phyloP scores from a whole-genome alignment of 176 grass and related monocot genomes.

The Musa beccarii region DNA sequence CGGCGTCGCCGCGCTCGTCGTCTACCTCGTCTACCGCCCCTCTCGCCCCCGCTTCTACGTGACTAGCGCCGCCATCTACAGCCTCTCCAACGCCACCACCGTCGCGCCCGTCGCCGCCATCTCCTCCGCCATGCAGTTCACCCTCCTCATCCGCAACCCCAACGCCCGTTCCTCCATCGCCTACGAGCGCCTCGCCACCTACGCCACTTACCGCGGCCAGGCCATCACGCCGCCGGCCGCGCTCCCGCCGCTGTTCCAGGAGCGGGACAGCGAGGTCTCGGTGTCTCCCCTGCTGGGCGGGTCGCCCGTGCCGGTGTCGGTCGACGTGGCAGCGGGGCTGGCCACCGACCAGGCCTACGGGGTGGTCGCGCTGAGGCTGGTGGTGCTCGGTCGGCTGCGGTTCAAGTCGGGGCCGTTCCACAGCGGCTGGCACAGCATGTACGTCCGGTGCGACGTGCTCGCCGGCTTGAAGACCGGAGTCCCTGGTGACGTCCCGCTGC shows the following conservation, averaged over 20 bases:
- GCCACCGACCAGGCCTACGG: slow-evolving; percentile 42
- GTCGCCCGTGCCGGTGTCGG: slow-evolving; percentile 40
- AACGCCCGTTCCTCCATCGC: slow-evolving; percentile 35
- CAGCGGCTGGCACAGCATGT: slow-evolving; percentile 42
- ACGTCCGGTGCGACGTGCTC: slow-evolving; percentile 72
- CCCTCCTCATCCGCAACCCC: slow-evolving; percentile 62
- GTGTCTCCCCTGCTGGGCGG: slow-evolving; percentile 33
- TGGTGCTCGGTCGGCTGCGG: slow-evolving; percentile 57
- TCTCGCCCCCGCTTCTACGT: slow-evolving; percentile 27
- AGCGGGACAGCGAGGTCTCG: slow-evolving; percentile 32
- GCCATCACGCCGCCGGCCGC: slow-evolving; percentile 38
- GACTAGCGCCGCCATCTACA: neutral
- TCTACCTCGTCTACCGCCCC: slow-evolving; percentile 40
- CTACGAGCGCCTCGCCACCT: slow-evolving; percentile 58
- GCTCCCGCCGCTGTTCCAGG: slow-evolving; percentile 54
- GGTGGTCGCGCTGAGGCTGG: slow-evolving; percentile 48
- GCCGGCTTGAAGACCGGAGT: slow-evolving; percentile 27
- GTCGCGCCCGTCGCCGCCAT: slow-evolving; percentile 1
- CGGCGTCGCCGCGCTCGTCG: slow-evolving; percentile 45
- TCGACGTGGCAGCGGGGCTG: slow-evolving; percentile 36
- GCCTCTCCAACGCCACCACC: neutral
- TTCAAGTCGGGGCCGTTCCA: slow-evolving; percentile 58
- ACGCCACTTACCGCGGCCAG: slow-evolving; percentile 58
- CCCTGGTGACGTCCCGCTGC: slow-evolving; percentile 30
- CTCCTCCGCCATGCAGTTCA: slow-evolving; percentile 53